Evolutionary conservation across 345 rosid genomes (phyloP).

Genomic region (Eucalyptus curtisii): DNA sequence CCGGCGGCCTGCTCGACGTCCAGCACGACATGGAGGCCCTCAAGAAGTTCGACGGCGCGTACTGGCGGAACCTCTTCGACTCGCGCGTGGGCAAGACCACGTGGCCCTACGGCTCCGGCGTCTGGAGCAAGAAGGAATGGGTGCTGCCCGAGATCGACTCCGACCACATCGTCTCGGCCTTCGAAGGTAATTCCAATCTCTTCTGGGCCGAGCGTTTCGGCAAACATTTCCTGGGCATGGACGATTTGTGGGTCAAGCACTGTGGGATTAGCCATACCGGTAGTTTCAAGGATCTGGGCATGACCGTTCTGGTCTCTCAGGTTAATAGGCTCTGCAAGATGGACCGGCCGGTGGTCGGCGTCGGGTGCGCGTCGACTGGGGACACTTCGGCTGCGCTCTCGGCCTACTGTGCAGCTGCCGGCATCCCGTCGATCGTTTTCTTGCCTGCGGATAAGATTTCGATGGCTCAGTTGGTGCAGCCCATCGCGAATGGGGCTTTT

Average conservation of each 20-base stretch:
- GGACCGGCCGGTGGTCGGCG: constrained; percentile 70
- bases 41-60: constrained; percentile 50
- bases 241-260: constrained; percentile 88
- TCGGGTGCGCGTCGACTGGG: constrained; percentile 92
- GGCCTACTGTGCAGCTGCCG: constrained; percentile 83
- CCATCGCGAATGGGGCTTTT: constrained; percentile 89
- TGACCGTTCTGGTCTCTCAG: constrained; percentile 92
- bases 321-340: constrained; percentile 70
- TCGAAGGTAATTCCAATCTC: constrained; percentile 81
- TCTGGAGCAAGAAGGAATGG: constrained; percentile 94
- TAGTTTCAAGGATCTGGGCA: constrained; percentile 86
- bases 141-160: constrained; percentile 74
- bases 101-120: constrained; percentile 89
- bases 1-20: constrained; percentile 76
- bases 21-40: constrained; percentile 75
- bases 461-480: constrained; percentile 90
- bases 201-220: constrained; percentile 95
- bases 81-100: constrained; percentile 78
- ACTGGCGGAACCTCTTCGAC: constrained; percentile 73
- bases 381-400: constrained; percentile 88
- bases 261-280: constrained; percentile 94
- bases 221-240: constrained; percentile 61
- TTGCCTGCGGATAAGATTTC: constrained; percentile 82
- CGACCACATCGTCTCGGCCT: constrained; percentile 84
- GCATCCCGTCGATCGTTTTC: constrained; percentile 84